Conservation (phyloP, 176 grass and related monocot genomes). For the Urochloa ruziziensis region DNA sequence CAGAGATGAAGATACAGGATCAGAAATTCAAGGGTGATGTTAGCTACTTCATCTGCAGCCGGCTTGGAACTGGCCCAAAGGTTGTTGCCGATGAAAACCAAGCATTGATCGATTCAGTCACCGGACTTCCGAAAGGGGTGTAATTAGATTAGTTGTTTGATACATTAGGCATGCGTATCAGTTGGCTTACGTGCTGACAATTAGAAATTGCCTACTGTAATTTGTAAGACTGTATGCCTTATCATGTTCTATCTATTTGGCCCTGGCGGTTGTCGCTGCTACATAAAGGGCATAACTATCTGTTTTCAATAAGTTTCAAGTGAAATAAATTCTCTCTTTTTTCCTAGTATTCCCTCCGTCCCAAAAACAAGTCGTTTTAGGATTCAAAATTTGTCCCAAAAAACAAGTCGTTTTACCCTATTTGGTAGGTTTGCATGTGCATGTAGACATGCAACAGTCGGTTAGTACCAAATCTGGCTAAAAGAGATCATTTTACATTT, state of each 20-base stretch:
- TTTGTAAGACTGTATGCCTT: background rate
- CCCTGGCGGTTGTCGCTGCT: background rate
- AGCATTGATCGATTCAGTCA: constrained; percentile 45
- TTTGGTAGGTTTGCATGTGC: too few relatives aligned
- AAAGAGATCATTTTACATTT: too few relatives aligned
- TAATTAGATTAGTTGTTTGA: background rate
- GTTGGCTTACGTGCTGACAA: background rate
- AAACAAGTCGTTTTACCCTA: too few relatives aligned
- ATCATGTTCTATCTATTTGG: background rate
- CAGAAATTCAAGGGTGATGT: constrained; percentile 46
- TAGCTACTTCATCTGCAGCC: constrained; percentile 56
- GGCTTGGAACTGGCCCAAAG: constrained; percentile 43
- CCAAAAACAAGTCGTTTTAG: too few relatives aligned
- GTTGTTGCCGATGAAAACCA: constrained; percentile 26
- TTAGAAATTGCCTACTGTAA: background rate
- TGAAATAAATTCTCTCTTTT: background rate
- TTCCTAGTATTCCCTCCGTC: background rate
- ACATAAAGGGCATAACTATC: background rate
- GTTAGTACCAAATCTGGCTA: too few relatives aligned
- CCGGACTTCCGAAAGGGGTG: constrained; percentile 38
- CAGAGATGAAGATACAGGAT: constrained; percentile 50
- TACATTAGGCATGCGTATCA: background rate
- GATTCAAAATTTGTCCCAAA: too few relatives aligned
- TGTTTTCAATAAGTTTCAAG: background rate
- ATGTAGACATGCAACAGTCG: too few relatives aligned